A percentile compares a stretch with the other conserved stretches of the same genome.
These are phyloP conservation scores for Kluyveromyces sp. DNA, from an alignment of 1,139 yeast genomes.

Conservation along the genomic window DNA sequence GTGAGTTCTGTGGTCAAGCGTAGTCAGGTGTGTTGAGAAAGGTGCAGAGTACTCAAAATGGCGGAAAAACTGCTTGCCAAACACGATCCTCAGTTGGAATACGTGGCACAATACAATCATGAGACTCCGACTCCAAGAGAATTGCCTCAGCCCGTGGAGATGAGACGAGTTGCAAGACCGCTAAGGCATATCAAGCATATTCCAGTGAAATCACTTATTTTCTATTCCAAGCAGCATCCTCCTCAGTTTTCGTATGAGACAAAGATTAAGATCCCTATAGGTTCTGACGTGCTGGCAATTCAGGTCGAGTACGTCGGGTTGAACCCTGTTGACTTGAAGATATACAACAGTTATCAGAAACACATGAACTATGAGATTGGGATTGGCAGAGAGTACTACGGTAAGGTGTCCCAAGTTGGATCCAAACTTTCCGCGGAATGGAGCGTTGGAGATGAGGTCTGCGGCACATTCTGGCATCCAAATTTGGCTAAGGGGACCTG, in stretches of 20 bases:
- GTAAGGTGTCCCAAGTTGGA: slow-evolving; percentile 57
- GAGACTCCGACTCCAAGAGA: slow-evolving; percentile 7
- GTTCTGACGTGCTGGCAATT: slow-evolving; percentile 44
- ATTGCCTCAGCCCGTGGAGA: slow-evolving; percentile 18
- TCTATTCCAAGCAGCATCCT: slow-evolving; percentile 33
- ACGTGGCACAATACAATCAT: slow-evolving; percentile 8
- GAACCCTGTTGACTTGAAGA: slow-evolving; percentile 61
- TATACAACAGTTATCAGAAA: slow-evolving; percentile 37
- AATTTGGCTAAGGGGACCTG: slow-evolving; percentile 44
- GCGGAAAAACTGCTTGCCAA: slow-evolving; percentile 13
- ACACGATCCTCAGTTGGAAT: slow-evolving; percentile 14
- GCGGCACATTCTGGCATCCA: slow-evolving; percentile 47
- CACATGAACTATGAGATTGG: slow-evolving; percentile 44
- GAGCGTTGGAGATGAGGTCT: slow-evolving; percentile 56
- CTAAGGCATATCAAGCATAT: slow-evolving; percentile 36
- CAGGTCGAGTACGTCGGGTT: slow-evolving; percentile 53
- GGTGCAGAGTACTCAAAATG: too few species aligned
- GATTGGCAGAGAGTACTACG: slow-evolving; percentile 64
- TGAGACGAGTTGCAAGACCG: slow-evolving; percentile 37
- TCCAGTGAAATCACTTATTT: slow-evolving; percentile 35
- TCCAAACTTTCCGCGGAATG: slow-evolving; percentile 34
- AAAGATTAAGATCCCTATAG: slow-evolving; percentile 37
- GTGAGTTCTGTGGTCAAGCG: too few species aligned
- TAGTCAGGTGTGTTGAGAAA: too few species aligned
- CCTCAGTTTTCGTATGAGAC: slow-evolving; percentile 37